Evolutionary conservation across 495 filamentous ascomycete genomes (phyloP), one percentile per base, ranked within the genome.

Genomic region (Aspergillus incahuasiensis): DNA sequence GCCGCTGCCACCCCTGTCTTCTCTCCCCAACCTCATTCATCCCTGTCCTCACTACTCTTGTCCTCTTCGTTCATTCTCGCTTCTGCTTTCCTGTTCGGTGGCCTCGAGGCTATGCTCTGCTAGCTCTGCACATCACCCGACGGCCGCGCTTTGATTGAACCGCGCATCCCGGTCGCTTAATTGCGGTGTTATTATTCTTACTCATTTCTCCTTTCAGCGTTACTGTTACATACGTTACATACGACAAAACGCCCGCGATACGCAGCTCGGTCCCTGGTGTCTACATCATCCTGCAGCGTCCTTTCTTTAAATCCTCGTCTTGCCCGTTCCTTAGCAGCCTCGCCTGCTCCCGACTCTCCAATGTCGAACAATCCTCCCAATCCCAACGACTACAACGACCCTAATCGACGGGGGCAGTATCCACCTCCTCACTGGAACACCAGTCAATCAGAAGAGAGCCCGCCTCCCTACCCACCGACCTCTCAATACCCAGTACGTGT

Each of bases 351-450:
- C 54, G 57, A 30, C 38, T 50, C 63, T 64, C 57, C 69, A 78
- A 80, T 80, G 77, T 80, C 77, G 68, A 71, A 63, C 70, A 64
- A 72, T 35, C 32, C 32, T 58, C 71, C 71, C 69, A 64, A 72
- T 59, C 71, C 71, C 64, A 65, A 67, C 68, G 68, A 75, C 58
- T 63, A 56, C 63, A 59, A 50, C 63, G 74, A 74, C 64, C 70
- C 71, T 55, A 71, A 69, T 65, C 71, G 69, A 56, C 69, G 67
- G 60, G 69, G 70, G 61, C 72, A 72, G 64, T 75, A 75, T 73
- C 75, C 74, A 62, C 75, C 71, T 49, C 68, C 69, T 28, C 72
- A 70, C 63, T 78, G 75, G 76, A 72, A 74, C 58, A 63, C 63
- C 61, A 69, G 63, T 66, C 74, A 73, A 66, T 62, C 68, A 52